Percentiles rank a stretch among this genome's conserved stretches.
Conservation (phyloP, 108 stramenopile genomes). For the Mediolabrus comicus region DNA sequence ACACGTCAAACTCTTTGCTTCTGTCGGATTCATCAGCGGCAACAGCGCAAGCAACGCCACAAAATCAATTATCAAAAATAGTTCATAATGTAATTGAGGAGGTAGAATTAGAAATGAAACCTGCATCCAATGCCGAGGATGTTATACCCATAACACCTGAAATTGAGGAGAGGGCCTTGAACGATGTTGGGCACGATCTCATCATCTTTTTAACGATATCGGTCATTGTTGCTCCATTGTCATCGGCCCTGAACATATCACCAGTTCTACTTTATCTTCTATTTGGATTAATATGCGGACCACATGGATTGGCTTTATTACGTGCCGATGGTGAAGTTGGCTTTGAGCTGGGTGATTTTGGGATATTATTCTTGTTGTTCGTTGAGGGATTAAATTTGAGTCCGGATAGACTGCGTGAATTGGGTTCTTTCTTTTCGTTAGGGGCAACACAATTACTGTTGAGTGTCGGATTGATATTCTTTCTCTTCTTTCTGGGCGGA, state of each 20-base stretch:
- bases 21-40: constrained; percentile 17
- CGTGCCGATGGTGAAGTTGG: constrained; percentile 53
- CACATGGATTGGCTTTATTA: constrained; percentile 60
- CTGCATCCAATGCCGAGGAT: not conserved
- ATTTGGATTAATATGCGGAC: constrained; percentile 61
- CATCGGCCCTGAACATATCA: constrained; percentile 45
- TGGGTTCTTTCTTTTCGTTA: constrained; percentile 58
- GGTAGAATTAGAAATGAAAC: constrained; percentile 21
- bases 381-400: constrained; percentile 63
- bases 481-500: constrained; percentile 61
- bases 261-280: constrained; percentile 61
- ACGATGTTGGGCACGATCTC: constrained; percentile 61
- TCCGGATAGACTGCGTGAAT: constrained; percentile 58
- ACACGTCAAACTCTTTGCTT: constrained; percentile 10
- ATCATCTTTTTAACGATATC: constrained; percentile 58
- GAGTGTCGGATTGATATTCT: constrained; percentile 57
- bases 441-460: constrained; percentile 61
- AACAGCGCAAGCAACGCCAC: not conserved
- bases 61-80: constrained; percentile 2
- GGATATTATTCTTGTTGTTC: constrained; percentile 77
- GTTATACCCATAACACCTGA: constrained; percentile 22
- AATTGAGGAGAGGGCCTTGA: constrained; percentile 40
- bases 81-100: constrained; percentile 16
- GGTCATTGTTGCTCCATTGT: constrained; percentile 59
- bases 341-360: constrained; percentile 70